Base-by-base conservation (phyloP, 257 asterid species). In the Nicotiana tomentosiformis region DNA sequence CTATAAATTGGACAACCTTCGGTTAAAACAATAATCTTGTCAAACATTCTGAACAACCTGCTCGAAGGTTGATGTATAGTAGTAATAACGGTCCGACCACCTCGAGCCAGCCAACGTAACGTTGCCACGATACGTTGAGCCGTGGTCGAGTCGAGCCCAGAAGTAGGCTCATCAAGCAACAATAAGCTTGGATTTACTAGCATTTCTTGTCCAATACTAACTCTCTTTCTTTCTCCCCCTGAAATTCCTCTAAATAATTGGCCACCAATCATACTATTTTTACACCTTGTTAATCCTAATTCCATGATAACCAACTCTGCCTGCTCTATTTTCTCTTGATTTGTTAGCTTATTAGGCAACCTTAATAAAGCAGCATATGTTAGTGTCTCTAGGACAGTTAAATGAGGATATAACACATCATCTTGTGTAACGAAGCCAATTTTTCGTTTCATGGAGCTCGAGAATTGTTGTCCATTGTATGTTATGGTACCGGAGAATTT, bases 41-140 rank as follows among this genome's bases (percentile, higher is more conserved):
- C 93, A 43, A 95, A 95, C 98, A 93, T 93, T 84, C 90, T 33
- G 64, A 88, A 95, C 87, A 95, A 23, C 91, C 94, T 86, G 55
- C 95, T 95, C n/a, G 98, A 92, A 77, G 98, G 98, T 88, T 95
- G 98, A 74, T 95, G 98, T 11, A 95, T 84, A 5, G 97, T 92
- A 3, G 94, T 90, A 17, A 93, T 86, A 82, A 95, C 97, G 6
- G 95, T 91, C 87, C 97, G 82, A 5, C 98, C 98, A 0, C 93
- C 94, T 5, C 90, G 84, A 1, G 97, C 98, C 26, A 90, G 56
- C 91, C 91, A 64, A 77, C 89, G 81, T 80, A 92, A 84, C 12
- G 96, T 92, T 2, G 85, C 91, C 4, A 93, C 81, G 4, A 93
- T 91, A 35, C 97, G 58, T 77, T 89, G 93, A 55, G 98, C 98